Evolutionary conservation across 1,284 basidiomycete species (phyloP), one percentile per base, ranked within the genome.

Genomic region (Coniferiporia weirii): DNA sequence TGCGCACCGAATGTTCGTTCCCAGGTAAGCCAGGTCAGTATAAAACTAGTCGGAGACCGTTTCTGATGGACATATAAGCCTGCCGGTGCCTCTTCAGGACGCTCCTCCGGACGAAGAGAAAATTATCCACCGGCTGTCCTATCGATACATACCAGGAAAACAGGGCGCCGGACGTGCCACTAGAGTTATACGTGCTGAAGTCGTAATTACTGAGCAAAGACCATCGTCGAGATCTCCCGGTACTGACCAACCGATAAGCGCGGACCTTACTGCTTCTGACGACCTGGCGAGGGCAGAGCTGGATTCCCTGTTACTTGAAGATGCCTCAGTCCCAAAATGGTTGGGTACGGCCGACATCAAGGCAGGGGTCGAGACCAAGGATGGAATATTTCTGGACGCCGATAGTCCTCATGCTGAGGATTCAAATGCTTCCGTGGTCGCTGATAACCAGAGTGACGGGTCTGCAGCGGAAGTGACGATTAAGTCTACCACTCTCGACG

Each of bases 61-160:
- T 34, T 44, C 54, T 36, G 36, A 59, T 22, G 13, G 54, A 58
- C 36, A 51, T 47, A 54, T 32, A 57, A 87, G 86, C 67, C 66
- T 81, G 35, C 83, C 83, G 27, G 59, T 72, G 9, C 57, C 69
- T 4, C 64, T 83, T 45, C 68, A 77, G 38, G 69, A 74, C 50
- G 66, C 70, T 10, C 61, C 69, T 8, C 75, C 74, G 7, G 58
- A 65, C 19, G 66, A 74, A 60, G 77, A 77, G 61, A 73, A 66
- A 55, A 62, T 76, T 52, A 57, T 83, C 10, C 81, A 82, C 63
- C 80, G 85, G 34, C 68, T 89, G 32, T 66, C 82, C 50, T 90
- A 89, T 67, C 77, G 72, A 61, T 74, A 76, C 10, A 58, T 75
- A 17, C 52, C 56, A 5, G 17, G 4, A 38, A 35, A 35, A 5